Base-by-base conservation (phyloP, 371 early-diverging fungal genomes). In the Mucor mucedo region DNA sequence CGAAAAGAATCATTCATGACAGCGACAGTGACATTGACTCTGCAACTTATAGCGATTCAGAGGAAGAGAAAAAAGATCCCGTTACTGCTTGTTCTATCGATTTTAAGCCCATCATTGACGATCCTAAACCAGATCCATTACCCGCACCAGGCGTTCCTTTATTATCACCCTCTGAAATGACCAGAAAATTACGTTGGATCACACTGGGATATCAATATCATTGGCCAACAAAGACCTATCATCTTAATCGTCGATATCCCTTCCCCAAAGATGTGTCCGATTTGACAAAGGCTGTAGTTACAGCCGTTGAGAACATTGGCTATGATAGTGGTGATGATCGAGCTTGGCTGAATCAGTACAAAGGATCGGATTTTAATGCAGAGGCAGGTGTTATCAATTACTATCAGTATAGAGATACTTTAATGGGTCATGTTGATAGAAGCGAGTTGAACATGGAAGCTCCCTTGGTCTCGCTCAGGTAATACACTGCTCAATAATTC, bases 381-480 rank as follows among this genome's bases (percentile, higher is more conserved):
- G 94, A 98, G 72, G 98, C 96, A 6, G 99, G 98, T 10, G 92
- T 98, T 2, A 71, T 98, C 38, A 98, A 98, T 70, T 97, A 90
- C 70, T 98, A 98, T 66, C 92, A 93, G 55, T 80, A 85, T 52
- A 82, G 86, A 42, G 94, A 96, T 72, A 78, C 92, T 3, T 74
- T 98, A 56, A 96, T 93, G 85, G 96, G 91, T 7, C 99, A 98
- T 77, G 95, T 96, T 27, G 99, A 98, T 73, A 82, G 92, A 54
- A 92, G 93, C 57, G 99, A 98, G 70, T 68, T 87, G 28, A 94
- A 95, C 72, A 92, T 90, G 87, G 86, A 86, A 21, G 95, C 95
- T 3, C 96, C 98, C 4, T 60, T 73, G 39, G 65, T 73, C 13
- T 73, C 74, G n/a, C 70, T 91, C 33, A 94, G 90, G 83, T 86